phyloP scores from a whole-genome alignment of 805 yeast genomes.

The Lipomyces yamadae region DNA sequence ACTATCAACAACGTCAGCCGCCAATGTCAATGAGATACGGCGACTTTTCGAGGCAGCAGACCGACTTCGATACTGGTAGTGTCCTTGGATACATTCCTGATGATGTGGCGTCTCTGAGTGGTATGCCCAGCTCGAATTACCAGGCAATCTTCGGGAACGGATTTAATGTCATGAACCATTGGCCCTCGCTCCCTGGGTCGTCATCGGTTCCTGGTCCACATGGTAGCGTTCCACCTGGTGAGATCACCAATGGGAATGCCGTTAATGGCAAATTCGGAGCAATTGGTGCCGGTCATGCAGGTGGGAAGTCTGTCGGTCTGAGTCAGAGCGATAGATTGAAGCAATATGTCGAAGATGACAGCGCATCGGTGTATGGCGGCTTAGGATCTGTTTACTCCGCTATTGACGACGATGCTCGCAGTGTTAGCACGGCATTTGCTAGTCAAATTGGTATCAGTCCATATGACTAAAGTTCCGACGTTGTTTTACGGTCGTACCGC shows the following conservation, averaged over 20 bases:
- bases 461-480: slow-evolving; percentile 13
- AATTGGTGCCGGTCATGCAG: slow-evolving; percentile 18
- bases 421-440: slow-evolving; percentile 40
- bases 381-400: slow-evolving; percentile 29
- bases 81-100: slow-evolving; percentile 49
- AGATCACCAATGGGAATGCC: background rate
- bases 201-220: background rate
- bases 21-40: slow-evolving; percentile 3
- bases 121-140: slow-evolving; percentile 20
- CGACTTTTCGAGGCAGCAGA: slow-evolving; percentile 8
- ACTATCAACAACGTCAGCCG: slow-evolving; percentile 12
- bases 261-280: slow-evolving; percentile 18
- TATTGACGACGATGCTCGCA: slow-evolving; percentile 38
- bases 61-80: slow-evolving; percentile 49
- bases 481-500: background rate
- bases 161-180: slow-evolving; percentile 20
- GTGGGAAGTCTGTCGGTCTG: slow-evolving; percentile 22
- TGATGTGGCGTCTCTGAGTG: slow-evolving; percentile 25
- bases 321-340: slow-evolving; percentile 38
- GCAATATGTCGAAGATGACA: slow-evolving; percentile 37
- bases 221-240: background rate
- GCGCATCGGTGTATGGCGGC: slow-evolving; percentile 26
- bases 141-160: slow-evolving; percentile 34
- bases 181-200: slow-evolving; percentile 19
- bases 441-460: slow-evolving; percentile 37